Conservation (phyloP, 257 asterid species). For the Ajuga chamaepitys region DNA sequence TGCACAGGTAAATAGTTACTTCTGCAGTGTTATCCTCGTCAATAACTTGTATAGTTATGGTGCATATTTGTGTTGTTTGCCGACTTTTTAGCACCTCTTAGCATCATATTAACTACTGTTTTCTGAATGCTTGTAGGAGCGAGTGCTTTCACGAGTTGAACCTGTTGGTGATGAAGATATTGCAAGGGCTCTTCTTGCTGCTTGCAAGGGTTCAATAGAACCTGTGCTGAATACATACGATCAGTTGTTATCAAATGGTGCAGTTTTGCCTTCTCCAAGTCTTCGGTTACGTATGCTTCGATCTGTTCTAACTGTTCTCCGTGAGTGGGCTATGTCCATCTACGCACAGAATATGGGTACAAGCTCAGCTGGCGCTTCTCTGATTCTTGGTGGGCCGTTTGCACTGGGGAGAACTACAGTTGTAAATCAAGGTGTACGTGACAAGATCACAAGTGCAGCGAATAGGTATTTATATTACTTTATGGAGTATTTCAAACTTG, state of each 20-base stretch:
- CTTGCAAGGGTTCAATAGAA: slow-evolving; percentile 84
- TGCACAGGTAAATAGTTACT: slow-evolving; percentile 41
- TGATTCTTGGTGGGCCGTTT: slow-evolving; percentile 67
- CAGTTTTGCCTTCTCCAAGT: slow-evolving; percentile 58
- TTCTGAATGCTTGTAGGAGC: slow-evolving; percentile 50
- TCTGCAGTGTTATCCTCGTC: neutral
- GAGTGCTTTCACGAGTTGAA: slow-evolving; percentile 63
- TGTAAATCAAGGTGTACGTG: slow-evolving; percentile 72
- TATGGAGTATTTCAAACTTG: neutral
- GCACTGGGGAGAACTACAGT: slow-evolving; percentile 49
- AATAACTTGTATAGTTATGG: neutral
- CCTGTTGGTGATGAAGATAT: slow-evolving; percentile 86
- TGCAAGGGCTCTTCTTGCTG: slow-evolving; percentile 79
- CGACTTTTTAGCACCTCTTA: neutral
- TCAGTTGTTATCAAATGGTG: slow-evolving; percentile 73
- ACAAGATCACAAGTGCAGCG: slow-evolving; percentile 78
- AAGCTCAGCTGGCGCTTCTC: slow-evolving; percentile 74
- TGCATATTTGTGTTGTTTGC: neutral
- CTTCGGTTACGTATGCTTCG: slow-evolving; percentile 76
- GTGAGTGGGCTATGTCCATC: slow-evolving; percentile 81
- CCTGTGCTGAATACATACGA: slow-evolving; percentile 82
- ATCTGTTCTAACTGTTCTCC: slow-evolving; percentile 71
- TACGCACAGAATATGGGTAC: slow-evolving; percentile 76
- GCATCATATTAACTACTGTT: neutral
- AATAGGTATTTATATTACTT: slow-evolving; percentile 46